Conservation (phyloP, 2,329 filamentous ascomycete genomes). For the Chaetomium sp. region DNA sequence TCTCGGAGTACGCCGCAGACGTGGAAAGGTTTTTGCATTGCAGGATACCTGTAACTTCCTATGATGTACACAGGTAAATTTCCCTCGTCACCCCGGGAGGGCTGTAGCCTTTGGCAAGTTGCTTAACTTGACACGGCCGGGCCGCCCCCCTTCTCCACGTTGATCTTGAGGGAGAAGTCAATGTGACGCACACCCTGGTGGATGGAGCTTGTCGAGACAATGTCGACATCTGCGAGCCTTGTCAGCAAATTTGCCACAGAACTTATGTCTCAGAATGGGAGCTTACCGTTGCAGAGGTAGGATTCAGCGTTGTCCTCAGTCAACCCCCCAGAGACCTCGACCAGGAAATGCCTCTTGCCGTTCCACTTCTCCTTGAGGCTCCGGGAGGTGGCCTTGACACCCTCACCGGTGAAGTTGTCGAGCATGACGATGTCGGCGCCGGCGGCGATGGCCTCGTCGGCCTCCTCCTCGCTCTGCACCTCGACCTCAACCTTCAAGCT, state of each 20-base stretch:
- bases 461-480: constrained; percentile 83
- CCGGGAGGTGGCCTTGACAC: constrained; percentile 72
- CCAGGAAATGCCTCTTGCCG: constrained; percentile 70
- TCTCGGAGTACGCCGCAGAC: background rate
- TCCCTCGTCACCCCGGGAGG: background rate
- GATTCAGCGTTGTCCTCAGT: constrained; percentile 78
- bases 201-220: constrained; percentile 94
- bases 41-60: background rate
- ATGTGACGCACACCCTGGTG: constrained; percentile 94
- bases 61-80: background rate
- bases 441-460: constrained; percentile 85
- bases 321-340: constrained; percentile 92
- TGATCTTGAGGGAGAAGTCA: constrained; percentile 94
- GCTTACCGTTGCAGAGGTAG: constrained; percentile 75
- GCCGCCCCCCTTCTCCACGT: constrained; percentile 38
- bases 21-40: background rate
- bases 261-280: background rate
- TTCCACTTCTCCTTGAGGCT: constrained; percentile 80
- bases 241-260: constrained; percentile 27
- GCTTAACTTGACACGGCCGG: constrained; percentile 31
- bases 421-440: constrained; percentile 97
- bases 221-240: constrained; percentile 72
- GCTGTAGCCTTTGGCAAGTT: background rate
- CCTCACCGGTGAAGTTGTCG: constrained; percentile 87
- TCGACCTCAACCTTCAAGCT: constrained; percentile 95